phyloP scores from a whole-genome alignment of 179 eudicot genomes.

The Pouteria campechiana region DNA sequence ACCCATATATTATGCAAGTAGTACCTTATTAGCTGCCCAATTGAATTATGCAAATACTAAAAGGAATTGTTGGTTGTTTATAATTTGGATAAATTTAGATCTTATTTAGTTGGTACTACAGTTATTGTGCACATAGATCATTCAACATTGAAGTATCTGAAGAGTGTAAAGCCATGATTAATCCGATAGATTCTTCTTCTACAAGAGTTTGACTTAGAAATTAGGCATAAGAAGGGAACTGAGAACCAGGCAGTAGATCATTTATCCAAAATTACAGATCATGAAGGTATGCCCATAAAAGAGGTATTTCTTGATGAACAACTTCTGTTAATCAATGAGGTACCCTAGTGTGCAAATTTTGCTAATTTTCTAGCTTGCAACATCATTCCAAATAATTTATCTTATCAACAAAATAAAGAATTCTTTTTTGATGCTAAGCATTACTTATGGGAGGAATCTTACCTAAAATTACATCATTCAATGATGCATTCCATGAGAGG shows the following conservation, averaged over 20 bases:
- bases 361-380: too few species aligned
- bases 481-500: not conserved
- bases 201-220: not conserved
- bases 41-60: not conserved
- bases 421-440: too few species aligned
- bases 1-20: not conserved
- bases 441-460: too few species aligned
- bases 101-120: not conserved
- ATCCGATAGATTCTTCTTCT: not conserved
- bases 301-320: too few species aligned
- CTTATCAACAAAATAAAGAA: too few species aligned
- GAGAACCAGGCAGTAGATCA: not conserved
- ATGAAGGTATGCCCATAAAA: too few species aligned
- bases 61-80: constrained; percentile 1
- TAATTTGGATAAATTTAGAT: not conserved
- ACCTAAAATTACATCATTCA: too few species aligned
- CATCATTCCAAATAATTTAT: too few species aligned
- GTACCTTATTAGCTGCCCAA: not conserved
- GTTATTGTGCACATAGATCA: not conserved
- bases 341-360: too few species aligned
- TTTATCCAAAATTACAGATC: too few species aligned
- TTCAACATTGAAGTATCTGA: not conserved
- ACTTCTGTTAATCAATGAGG: too few species aligned
- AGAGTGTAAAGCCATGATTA: not conserved
- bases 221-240: not conserved